Conservation (phyloP, 805 yeast species). For the Zygosaccharomyces pseudorouxii region DNA sequence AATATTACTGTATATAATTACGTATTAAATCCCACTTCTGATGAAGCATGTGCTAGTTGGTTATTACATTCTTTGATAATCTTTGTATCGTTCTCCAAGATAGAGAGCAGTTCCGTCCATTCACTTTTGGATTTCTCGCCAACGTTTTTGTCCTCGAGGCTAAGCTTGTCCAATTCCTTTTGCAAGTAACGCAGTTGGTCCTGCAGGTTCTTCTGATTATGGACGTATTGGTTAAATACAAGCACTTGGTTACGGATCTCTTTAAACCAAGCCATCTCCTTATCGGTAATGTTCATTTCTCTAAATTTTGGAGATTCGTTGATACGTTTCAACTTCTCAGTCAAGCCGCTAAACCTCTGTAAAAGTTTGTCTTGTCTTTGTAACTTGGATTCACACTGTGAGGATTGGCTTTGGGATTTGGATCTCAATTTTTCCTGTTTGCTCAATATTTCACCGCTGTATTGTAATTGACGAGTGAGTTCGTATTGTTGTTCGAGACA, state of each 20-base stretch:
- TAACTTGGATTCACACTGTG: conserved; percentile 16
- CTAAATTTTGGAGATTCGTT: conserved; percentile 13
- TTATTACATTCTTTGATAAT: conserved; percentile 27
- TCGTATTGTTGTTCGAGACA: conserved; percentile 40
- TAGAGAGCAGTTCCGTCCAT: conserved; percentile 33
- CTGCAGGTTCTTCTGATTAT: conserved; percentile 23
- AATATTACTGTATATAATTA: not conserved
- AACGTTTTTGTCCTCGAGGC: conserved; percentile 6
- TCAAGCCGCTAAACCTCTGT: conserved; percentile 27
- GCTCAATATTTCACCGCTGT: conserved; percentile 22
- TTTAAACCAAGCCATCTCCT: conserved; percentile 44
- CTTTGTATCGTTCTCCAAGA: conserved; percentile 34
- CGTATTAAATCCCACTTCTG: conserved; percentile 5
- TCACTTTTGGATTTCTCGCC: conserved; percentile 16
- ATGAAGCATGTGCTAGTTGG: conserved; percentile 14
- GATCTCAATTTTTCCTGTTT: conserved; percentile 17
- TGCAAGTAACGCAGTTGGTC: conserved; percentile 32
- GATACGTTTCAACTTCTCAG: conserved; percentile 26
- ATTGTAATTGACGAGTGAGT: conserved; percentile 38
- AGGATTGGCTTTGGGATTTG: conserved; percentile 14
- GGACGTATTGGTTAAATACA: conserved; percentile 33
- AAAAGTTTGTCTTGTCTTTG: conserved; percentile 35
- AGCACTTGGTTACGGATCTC: conserved; percentile 38
- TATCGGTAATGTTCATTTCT: conserved; percentile 35
- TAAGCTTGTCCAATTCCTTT: conserved; percentile 22